Base-by-base conservation (phyloP, 345 rosid genomes). In the Sonneratia alba region DNA sequence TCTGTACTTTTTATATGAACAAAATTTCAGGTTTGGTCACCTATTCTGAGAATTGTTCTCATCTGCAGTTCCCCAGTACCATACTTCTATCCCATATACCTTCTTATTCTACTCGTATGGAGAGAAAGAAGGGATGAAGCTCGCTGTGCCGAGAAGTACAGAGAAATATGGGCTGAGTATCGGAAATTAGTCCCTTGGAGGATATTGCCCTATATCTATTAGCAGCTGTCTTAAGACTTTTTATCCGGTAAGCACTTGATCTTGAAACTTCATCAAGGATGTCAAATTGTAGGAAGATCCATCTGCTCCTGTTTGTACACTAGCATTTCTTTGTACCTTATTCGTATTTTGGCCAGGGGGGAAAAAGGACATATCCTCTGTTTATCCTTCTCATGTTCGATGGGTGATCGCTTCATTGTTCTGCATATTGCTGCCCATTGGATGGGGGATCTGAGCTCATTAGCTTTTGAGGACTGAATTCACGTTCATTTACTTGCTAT, bases 121-220 rank as follows among this genome's bases (percentile, higher is more conserved):
- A 85, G 97, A 78, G 99, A 92, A 56, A 79, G 93, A 70, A 86
- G 97, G 73, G 97, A 92, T 16, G 97, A 91, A 80, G 84, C 85
- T 53, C 89, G 92, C 37, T 91, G 98, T 74, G 96, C 98, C 4
- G 88, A 88, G 73, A 94, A 94, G 81, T 94, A 94, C 71, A 87
- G 78, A 71, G 97, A 94, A 70, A 74, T 90, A 16, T 90, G 98
- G 98, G 85, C 82, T 0, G 92, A 92, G 77, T 95, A 91, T 67
- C 56, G 93, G 43, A 82, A 83, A 68, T 82, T 87, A 56, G 96
- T 92, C 70, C 96, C 97, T 6, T 90, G 90, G 90, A 95, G 99
- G 80, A 95, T 95, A 82, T 78, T 90, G 43, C 99, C 99, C 7
- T 90, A 82, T 62, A 27, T 90, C n/a, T 94, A 87, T 69, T 94